These are phyloP conservation scores for Lactarius quietus DNA, from an alignment of 768 basidiomycete species.

Conservation along the genomic window DNA sequence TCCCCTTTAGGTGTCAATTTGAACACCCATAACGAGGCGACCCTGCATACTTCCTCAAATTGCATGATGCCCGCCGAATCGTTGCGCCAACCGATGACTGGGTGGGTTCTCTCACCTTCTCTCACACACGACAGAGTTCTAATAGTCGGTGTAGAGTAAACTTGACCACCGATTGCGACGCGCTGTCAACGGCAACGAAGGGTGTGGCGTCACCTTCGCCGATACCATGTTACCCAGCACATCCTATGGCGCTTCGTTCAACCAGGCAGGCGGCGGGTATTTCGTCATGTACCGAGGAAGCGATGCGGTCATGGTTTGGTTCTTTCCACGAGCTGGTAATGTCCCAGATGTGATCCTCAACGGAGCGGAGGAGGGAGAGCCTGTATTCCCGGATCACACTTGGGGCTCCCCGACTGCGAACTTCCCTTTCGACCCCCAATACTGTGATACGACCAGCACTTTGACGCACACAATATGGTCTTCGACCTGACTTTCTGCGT, in stretches of 20 bases:
- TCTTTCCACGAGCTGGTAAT: constrained; percentile 45
- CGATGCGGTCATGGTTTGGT: constrained; percentile 51
- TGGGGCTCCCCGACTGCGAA: constrained; percentile 50
- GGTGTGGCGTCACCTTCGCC: constrained; percentile 56
- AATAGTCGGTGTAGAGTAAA: constrained; percentile 33
- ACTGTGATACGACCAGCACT: constrained; percentile 54
- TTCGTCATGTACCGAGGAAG: constrained; percentile 48
- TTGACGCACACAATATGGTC: constrained; percentile 49
- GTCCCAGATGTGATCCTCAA: constrained; percentile 43
- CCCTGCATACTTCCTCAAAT: constrained; percentile 50
- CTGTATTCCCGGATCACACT: constrained; percentile 8
- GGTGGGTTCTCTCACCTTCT: constrained; percentile 35
- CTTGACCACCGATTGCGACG: constrained; percentile 47
- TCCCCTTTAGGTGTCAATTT: constrained; percentile 47
- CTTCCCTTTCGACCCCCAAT: constrained; percentile 40
- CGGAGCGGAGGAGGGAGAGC: neutral
- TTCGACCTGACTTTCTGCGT: constrained; percentile 66
- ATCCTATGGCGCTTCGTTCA: constrained; percentile 50
- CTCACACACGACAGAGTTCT: neutral
- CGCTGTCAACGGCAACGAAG: constrained; percentile 52
- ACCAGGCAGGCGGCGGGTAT: constrained; percentile 54
- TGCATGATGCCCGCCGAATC: constrained; percentile 43
- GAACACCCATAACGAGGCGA: constrained; percentile 43
- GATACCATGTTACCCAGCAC: constrained; percentile 27
- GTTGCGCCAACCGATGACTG: constrained; percentile 36